Evolutionary conservation across 805 yeast genomes (phyloP), one percentile per base, ranked within the genome.

Genomic region (Starmerella etchellsii): DNA sequence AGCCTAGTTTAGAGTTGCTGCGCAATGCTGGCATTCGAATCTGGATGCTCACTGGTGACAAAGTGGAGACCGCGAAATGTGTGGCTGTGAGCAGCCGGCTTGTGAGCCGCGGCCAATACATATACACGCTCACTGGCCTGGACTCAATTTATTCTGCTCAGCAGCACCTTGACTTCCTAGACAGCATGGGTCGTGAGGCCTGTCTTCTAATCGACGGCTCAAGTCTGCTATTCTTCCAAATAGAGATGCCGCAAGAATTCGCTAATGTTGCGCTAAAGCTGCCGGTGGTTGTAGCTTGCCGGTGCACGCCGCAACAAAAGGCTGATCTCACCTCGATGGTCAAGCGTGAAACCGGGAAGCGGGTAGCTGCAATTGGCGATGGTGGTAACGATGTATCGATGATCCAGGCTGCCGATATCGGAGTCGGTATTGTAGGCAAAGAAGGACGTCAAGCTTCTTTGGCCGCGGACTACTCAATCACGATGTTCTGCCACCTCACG

Each of bases 21-120:
- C 72, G 98, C 52, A 91, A 93, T 62, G 99, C 97, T 0, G 98
- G 97, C 3, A 75, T 93, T 41, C 87, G 87, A 54, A 91, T 91
- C 38, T 91, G 99, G 99, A 93, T 91, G 98, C 66, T 91, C 36
- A 91, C 99, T 0, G 99, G 99, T 51, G 99, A 91, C 60, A 91
- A 91, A 59, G 97, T 91, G 6, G 99, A 91, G 63, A 91, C 99
- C 0, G 98, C 98, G 1, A 75, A 85, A 45, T 91, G 98, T 69
- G 96, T 91, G 30, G 85, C 96, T 18, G 81, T 93, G n/a, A 82
- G 95, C 59, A 91, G 96, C 25, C 79, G 87, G 54, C 71, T 91
- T 38, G 88, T 91, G 23, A 71, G 94, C 2, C 73, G 97, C 49
- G 98, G 98, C 3, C 98, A 91, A 61, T 80, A 78, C 51, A 85